Base-by-base conservation (phyloP, 2,329 filamentous ascomycete species). In the Fusarium nygamai region DNA sequence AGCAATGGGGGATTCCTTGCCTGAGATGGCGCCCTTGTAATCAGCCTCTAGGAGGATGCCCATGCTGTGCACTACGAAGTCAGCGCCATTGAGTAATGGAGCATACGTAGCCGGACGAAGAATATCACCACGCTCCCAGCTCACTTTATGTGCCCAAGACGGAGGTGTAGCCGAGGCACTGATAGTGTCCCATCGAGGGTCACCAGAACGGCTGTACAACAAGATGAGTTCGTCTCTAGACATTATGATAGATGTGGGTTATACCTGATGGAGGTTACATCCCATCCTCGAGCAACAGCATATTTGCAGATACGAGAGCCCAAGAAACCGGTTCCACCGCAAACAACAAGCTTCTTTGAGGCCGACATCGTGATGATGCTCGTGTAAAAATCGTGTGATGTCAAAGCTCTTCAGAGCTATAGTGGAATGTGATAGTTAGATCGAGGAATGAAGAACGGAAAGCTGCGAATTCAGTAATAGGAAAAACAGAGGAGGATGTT, bases 41-140 rank as follows among this genome's bases (percentile, higher is more conserved):
- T 99, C 96, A 57, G 95, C 95, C 86, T 99, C 96, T 16, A 99
- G 90, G 24, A 99, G 88, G 78, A 99, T 98, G 16, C 96, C 96
- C 92, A 98, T 95, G 79, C 89, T 94, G 87, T 99, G 96, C 53
- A 99, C 92, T 33, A 98, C 95, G 64, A 92, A 95, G 81, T 94
- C 91, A 70, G 95, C 94, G 64, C 89, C 90, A 75, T 90, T 89
- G 71, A 99, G 90, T 54, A 96, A 89, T 1, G 92, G 86, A 14
- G 89, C 90, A 85, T 98, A 99, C 24, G 93, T 93, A 2, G 89
- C 86, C 2, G 96, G 96, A 69, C 92, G 90, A 71, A 99, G 90
- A 76, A 98, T 92, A 84, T 98, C 94, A 78, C 92, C 96, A 74
- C 92, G 92, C 76, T 94, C 92, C 96, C 96, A 98, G 72, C 91